phyloP scores from a whole-genome alignment of 306 rosid genomes.

The Glycine latifolia region DNA sequence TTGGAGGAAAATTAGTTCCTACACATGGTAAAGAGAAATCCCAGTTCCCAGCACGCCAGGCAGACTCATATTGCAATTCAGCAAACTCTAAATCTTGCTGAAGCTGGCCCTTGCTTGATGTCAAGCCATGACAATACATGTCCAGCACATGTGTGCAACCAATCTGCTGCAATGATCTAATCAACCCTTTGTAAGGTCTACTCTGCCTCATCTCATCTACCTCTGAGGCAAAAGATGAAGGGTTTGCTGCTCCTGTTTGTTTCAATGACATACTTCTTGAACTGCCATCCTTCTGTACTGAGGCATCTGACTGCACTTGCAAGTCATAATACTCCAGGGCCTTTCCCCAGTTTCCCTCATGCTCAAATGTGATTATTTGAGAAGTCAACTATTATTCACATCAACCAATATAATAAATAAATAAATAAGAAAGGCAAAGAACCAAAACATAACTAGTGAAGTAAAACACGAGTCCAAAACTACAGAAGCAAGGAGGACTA shows the following conservation, averaged over 20 bases:
- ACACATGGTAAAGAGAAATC: slow-evolving; percentile 74
- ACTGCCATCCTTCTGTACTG: slow-evolving; percentile 50
- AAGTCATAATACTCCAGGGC: slow-evolving; percentile 94
- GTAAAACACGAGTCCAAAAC: slow-evolving; percentile 18
- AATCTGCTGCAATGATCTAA: slow-evolving; percentile 86
- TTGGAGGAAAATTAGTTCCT: slow-evolving; percentile 54
- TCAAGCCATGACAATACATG: slow-evolving; percentile 89
- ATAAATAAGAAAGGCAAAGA: slow-evolving; percentile 27
- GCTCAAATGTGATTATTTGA: slow-evolving; percentile 88
- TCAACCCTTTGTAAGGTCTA: slow-evolving; percentile 82
- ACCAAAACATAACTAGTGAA: slow-evolving; percentile 15
- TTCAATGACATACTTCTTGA: slow-evolving; percentile 54
- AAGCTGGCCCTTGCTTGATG: slow-evolving; percentile 67
- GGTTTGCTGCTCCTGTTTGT: slow-evolving; percentile 51
- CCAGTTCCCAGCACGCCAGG: slow-evolving; percentile 98
- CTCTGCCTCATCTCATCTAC: slow-evolving; percentile 60
- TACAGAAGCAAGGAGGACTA: slow-evolving; percentile 25
- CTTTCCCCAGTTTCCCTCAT: slow-evolving; percentile 97
- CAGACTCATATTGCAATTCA: slow-evolving; percentile 93
- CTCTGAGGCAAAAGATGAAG: slow-evolving; percentile 49
- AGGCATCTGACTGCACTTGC: slow-evolving; percentile 77
- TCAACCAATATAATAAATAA: slow-evolving; percentile 41
- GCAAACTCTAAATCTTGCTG: slow-evolving; percentile 86
- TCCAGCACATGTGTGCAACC: slow-evolving; percentile 91
- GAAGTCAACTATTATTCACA: slow-evolving; percentile 68